Evolutionary conservation across 1,284 basidiomycete species (phyloP).

Genomic region (Ustanciosporium gigantosporum): DNA sequence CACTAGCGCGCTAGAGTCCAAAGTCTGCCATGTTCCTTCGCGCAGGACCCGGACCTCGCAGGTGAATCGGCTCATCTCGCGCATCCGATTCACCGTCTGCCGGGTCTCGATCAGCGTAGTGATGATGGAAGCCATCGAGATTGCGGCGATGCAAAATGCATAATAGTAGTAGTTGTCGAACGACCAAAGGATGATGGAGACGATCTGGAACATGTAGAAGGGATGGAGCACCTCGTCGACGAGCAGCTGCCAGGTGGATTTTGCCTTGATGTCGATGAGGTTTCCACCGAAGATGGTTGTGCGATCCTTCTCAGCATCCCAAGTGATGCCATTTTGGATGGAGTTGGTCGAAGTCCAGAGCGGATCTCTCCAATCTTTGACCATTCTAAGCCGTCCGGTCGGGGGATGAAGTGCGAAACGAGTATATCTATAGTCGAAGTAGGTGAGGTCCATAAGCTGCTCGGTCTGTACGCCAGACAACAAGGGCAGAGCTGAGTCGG

Average conservation of each 20-base stretch:
- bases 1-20: slow-evolving; percentile 79
- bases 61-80: slow-evolving; percentile 91
- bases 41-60: slow-evolving; percentile 77
- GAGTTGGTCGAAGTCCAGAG: slow-evolving; percentile 70
- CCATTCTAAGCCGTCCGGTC: slow-evolving; percentile 78
- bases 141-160: slow-evolving; percentile 93
- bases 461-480: slow-evolving; percentile 52
- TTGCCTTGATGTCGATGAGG: slow-evolving; percentile 86
- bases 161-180: slow-evolving; percentile 91
- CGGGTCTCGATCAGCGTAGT: slow-evolving; percentile 91
- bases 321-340: slow-evolving; percentile 44
- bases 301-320: slow-evolving; percentile 53
- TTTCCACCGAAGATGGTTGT: slow-evolving; percentile 79
- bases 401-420: slow-evolving; percentile 85
- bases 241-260: slow-evolving; percentile 78
- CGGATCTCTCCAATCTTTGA: slow-evolving; percentile 89
- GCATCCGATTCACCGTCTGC: slow-evolving; percentile 83
- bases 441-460: slow-evolving; percentile 58
- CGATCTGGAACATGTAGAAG: slow-evolving; percentile 86
- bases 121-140: slow-evolving; percentile 81
- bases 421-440: slow-evolving; percentile 75
- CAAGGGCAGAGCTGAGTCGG: slow-evolving; percentile 17
- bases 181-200: slow-evolving; percentile 90
- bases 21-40: slow-evolving; percentile 65
- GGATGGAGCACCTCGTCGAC: slow-evolving; percentile 69